Evolutionary conservation across 1,284 basidiomycete genomes (phyloP).

Genomic region (Bondarzewia mesenterica): DNA sequence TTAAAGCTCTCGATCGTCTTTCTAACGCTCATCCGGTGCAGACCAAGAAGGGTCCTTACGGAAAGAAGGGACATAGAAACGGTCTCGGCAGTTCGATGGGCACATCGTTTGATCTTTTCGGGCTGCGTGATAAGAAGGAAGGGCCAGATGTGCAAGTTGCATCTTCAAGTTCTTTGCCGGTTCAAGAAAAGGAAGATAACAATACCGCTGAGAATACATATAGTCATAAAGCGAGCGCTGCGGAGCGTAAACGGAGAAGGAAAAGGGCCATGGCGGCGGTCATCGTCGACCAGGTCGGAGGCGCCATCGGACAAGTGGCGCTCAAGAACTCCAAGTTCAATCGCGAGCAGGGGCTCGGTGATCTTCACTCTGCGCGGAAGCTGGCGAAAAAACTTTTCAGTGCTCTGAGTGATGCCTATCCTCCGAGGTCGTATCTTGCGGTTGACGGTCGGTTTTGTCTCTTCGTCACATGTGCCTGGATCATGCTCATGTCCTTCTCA

Average conservation of each 20-base stretch:
- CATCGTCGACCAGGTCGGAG: slow-evolving; percentile 65
- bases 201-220: slow-evolving; percentile 6
- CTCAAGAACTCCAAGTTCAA: slow-evolving; percentile 60
- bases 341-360: slow-evolving; percentile 43
- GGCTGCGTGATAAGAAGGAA: slow-evolving; percentile 5
- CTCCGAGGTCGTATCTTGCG: slow-evolving; percentile 49
- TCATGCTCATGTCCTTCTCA: slow-evolving; percentile 16
- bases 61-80: slow-evolving; percentile 27
- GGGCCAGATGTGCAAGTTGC: not conserved
- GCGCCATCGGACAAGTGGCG: slow-evolving; percentile 63
- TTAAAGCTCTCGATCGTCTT: slow-evolving; percentile 60
- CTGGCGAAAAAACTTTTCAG: slow-evolving; percentile 72
- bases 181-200: slow-evolving; percentile 9
- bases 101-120: slow-evolving; percentile 22
- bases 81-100: slow-evolving; percentile 18
- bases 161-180: slow-evolving; percentile 3
- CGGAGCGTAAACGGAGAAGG: slow-evolving; percentile 33
- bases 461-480: not conserved
- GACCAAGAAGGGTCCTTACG: slow-evolving; percentile 21
- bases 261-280: slow-evolving; percentile 51
- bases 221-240: slow-evolving; percentile 13
- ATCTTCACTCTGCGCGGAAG: slow-evolving; percentile 61
- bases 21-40: slow-evolving; percentile 50
- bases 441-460: slow-evolving; percentile 47
- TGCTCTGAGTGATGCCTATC: slow-evolving; percentile 52